Percentiles rank a stretch among this genome's conserved stretches.
Conservation (phyloP, 1,284 basidiomycete genomes). For the Puccinia coronata region DNA sequence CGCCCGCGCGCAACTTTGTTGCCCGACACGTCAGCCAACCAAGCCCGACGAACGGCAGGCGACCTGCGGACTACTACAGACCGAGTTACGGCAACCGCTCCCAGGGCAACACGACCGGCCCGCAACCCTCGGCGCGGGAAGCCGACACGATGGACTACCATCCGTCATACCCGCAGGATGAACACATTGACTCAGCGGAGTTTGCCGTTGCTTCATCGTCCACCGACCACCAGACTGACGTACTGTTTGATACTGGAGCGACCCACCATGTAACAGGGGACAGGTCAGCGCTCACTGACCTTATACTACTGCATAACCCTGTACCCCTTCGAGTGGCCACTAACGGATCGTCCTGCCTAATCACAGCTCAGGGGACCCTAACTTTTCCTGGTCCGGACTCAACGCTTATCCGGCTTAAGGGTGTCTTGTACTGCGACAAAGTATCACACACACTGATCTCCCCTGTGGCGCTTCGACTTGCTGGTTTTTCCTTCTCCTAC, state of each 20-base stretch:
- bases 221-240: too few relatives aligned
- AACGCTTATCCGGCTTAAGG: background rate
- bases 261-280: slow-evolving; percentile 23
- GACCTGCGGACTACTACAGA: background rate
- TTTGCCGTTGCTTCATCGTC: too few relatives aligned
- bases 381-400: background rate
- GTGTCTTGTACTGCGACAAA: background rate
- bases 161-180: too few relatives aligned
- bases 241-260: background rate
- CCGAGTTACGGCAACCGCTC: background rate
- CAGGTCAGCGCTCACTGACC: too few relatives aligned
- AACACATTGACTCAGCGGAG: too few relatives aligned
- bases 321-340: slow-evolving; percentile 5
- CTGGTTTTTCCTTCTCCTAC: background rate
- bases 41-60: too few relatives aligned
- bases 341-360: background rate
- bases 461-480: background rate
- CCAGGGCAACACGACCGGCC: too few relatives aligned
- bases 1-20: too few relatives aligned
- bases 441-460: background rate
- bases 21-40: too few relatives aligned
- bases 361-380: background rate
- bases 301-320: background rate
- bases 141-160: too few relatives aligned
- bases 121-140: too few relatives aligned